phyloP scores from a whole-genome alignment of 306 rosid genomes.

The Pterocarpus macrocarpus region DNA sequence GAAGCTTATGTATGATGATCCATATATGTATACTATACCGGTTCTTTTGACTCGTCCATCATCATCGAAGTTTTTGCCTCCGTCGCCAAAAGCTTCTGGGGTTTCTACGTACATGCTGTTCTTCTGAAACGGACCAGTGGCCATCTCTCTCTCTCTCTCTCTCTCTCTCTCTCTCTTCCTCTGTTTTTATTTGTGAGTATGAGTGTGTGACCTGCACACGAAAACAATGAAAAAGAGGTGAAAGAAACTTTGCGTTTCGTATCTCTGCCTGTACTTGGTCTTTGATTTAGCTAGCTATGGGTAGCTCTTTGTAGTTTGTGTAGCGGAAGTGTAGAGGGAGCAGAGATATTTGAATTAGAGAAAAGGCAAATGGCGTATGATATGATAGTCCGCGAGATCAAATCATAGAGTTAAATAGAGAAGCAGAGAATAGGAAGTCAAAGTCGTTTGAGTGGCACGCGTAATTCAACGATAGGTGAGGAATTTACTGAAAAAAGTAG shows the following conservation, averaged over 20 bases:
- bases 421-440: conserved; percentile 35
- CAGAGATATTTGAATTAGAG: conserved; percentile 42
- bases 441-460: conserved; percentile 18
- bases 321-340: background rate
- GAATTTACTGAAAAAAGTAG: conserved; percentile 33
- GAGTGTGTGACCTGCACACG: background rate
- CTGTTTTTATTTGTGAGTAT: background rate
- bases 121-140: conserved; percentile 44
- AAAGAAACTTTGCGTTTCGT: background rate
- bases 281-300: background rate
- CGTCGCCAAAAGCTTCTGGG: conserved; percentile 49
- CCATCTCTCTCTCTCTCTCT: background rate
- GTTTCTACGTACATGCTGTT: conserved; percentile 65
- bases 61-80: conserved; percentile 71
- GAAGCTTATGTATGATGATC: too few relatives aligned
- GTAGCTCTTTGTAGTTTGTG: background rate
- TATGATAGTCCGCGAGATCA: background rate
- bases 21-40: conserved; percentile 45
- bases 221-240: background rate
- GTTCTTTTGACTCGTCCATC: conserved; percentile 79
- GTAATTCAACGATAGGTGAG: conserved; percentile 10
- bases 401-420: conserved; percentile 19
- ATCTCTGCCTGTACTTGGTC: background rate
- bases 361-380: background rate
- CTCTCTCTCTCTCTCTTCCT: background rate